Evolutionary conservation across 2,329 filamentous ascomycete species (phyloP), one percentile per base, ranked within the genome.

Genomic region (Diaporthe sp.): DNA sequence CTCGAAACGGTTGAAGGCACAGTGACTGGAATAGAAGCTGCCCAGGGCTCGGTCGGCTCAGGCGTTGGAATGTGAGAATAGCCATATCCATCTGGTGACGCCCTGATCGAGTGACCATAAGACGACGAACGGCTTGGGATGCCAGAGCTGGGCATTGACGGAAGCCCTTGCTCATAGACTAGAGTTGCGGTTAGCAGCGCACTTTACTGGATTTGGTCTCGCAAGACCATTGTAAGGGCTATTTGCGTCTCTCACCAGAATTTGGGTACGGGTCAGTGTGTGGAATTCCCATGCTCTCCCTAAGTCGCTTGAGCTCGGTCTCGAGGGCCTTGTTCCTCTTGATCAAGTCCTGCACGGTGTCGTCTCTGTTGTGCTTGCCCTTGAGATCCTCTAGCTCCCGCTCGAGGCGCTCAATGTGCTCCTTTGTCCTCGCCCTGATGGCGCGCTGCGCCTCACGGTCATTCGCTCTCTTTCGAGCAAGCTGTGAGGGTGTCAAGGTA

Each of bases 381-480:
- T 88, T 87, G 77, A 97, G 89, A 77, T 96, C 93, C 72, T 92
- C 89, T 75, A 97, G 92, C 78, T 93, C 91, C 76, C 87, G 87
- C 84, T 97, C 94, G 68, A 97, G 86, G 30, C 87, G 87, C 81
- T 97, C 94, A 79, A 97, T 97, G 82, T 95, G 94, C 80, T 93
- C 91, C 85, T 95, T 96, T 51, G 95, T 97, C 78, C 95, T 90
- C 82, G 95, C 94, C 66, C 95, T 89, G 77, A 97, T 97, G 55
- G 94, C 94, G 66, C 95, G 90, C 84, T 98, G 95, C 55, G 95
- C 95, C 83, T 97, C 94, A 76, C 95, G 91, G 82, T 98, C 95
- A 85, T 98, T 98, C 80, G 94, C 94, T 77, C 96, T 90, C 86
- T 98, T 98, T 83, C 95, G 94, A 39, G 93, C 94, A 74, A 98